These are phyloP conservation scores for Conticribra guillardii DNA, from an alignment of 108 stramenopile genomes.

Conservation along the genomic window DNA sequence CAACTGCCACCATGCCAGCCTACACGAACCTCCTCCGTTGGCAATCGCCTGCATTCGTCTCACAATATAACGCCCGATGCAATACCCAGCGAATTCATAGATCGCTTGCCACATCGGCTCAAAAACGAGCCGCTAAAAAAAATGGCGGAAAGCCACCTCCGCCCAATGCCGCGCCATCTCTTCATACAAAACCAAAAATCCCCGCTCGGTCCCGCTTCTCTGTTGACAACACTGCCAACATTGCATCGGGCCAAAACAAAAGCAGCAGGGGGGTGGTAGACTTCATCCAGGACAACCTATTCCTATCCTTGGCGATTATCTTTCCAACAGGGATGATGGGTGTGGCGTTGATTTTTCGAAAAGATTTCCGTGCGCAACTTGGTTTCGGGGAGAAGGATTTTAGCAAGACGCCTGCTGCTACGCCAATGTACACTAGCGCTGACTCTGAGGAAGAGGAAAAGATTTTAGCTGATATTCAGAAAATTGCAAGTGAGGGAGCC, in stretches of 20 bases:
- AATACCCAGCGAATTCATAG: background rate
- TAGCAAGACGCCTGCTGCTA: background rate
- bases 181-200: background rate
- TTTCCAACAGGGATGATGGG: conserved; percentile 21
- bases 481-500: conserved; percentile 1
- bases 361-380: conserved; percentile 15
- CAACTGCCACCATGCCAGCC: no score
- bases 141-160: conserved; percentile 8
- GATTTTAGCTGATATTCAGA: conserved; percentile 11
- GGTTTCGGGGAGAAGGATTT: background rate
- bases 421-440: background rate
- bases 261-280: conserved; percentile 4
- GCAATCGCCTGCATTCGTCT: background rate
- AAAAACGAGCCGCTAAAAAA: conserved; percentile 23
- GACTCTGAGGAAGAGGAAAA: background rate
- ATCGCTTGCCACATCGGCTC: conserved; percentile 19
- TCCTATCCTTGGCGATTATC: conserved; percentile 17
- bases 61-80: background rate
- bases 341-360: conserved; percentile 5
- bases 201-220: background rate
- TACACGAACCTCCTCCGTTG: background rate
- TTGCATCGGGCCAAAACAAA: background rate
- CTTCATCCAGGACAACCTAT: conserved; percentile 4
- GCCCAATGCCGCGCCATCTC: background rate
- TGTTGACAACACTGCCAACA: conserved; percentile 9